Conservation (phyloP, 169 alveolate genomes). For the Besnoitia besnoiti region DNA sequence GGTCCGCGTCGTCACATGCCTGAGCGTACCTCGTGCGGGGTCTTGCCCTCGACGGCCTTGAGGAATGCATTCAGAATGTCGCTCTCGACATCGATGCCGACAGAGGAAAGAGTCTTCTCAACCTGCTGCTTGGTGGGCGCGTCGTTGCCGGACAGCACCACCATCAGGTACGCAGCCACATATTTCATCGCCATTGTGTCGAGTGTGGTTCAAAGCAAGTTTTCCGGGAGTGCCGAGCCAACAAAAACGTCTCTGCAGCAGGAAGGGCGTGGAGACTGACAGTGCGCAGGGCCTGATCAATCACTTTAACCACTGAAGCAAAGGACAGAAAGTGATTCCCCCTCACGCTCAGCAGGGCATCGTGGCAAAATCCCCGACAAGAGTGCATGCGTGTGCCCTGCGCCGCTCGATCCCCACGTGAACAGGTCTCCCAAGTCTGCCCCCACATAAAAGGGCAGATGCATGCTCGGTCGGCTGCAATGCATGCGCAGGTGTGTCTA, state of each 20-base stretch:
- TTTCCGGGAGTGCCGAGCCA: not conserved
- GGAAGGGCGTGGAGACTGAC: conserved; percentile 49
- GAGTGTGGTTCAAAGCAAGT: not conserved
- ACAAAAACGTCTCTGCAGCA: not conserved
- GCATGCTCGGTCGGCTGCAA: not conserved
- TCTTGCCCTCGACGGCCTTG: conserved; percentile 72
- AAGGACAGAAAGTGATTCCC: not conserved
- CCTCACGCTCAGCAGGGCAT: not conserved
- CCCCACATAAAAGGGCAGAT: not conserved
- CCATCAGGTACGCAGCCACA: conserved; percentile 81
- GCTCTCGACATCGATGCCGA: conserved; percentile 74
- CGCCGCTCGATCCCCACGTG: not conserved
- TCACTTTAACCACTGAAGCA: conserved; percentile 31
- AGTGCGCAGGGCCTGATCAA: conserved; percentile 45
- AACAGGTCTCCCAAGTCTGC: not conserved
- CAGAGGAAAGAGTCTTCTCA: conserved; percentile 71
- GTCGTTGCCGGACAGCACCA: conserved; percentile 76
- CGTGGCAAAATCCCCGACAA: not conserved
- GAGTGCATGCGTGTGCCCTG: not conserved
- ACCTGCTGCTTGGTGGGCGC: conserved; percentile 74
- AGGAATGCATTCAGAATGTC: conserved; percentile 67
- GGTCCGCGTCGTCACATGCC: not conserved
- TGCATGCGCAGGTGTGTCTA: not conserved
- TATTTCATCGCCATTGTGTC: conserved; percentile 75
- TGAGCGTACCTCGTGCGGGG: conserved; percentile 74